Base-by-base conservation (phyloP, 306 rosid species). In the Lotus japonicus region DNA sequence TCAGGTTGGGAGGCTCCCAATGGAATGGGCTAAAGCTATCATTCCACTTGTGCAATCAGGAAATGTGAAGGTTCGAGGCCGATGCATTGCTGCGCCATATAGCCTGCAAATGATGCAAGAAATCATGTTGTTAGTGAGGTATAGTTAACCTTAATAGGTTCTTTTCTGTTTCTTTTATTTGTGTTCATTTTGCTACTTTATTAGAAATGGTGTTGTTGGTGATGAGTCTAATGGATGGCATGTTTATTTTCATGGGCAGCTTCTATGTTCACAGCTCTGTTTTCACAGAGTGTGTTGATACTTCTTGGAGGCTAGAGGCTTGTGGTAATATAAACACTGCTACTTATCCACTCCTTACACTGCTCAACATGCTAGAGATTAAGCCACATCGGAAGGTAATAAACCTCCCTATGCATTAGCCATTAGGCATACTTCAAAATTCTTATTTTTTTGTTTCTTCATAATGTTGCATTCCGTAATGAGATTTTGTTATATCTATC, bases 1-100 rank as follows among this genome's bases (percentile, higher is more conserved):
- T 60, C 51, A 92, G 97, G 88, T 92, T 75, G 97, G 97, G 68
- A 77, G 96, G 68, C 78, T 92, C 73, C 91, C 87, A 35, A 92
- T 89, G 96, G 96, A 89, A 61, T 89, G 96, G 97, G 95, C 87
- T 9, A 87, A 85, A 50, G 55, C 66, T 73, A 76, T 92, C 7
- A 68, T 77, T 73, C 96, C 95, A 1, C 92, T 89, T 63, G 71
- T 87, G 45, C 59, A 44, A 16, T 84, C 95, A 9, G 73, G 79
- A 18, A 89, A 72, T 71, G 88, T 92, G 57, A 84, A 53, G 80
- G 79, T 82, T 74, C 52, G 49, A 39, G 97, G 87, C 8, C 79
- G 97, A 8, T 89, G 92, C 62, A 41, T 92, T 70, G 95, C 88
- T 16, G 85, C 85, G 0, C 94, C 96, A 0, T 2, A 68, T 5